Conservation (phyloP, 2,329 filamentous ascomycete species). For the Trichoderma sp. region DNA sequence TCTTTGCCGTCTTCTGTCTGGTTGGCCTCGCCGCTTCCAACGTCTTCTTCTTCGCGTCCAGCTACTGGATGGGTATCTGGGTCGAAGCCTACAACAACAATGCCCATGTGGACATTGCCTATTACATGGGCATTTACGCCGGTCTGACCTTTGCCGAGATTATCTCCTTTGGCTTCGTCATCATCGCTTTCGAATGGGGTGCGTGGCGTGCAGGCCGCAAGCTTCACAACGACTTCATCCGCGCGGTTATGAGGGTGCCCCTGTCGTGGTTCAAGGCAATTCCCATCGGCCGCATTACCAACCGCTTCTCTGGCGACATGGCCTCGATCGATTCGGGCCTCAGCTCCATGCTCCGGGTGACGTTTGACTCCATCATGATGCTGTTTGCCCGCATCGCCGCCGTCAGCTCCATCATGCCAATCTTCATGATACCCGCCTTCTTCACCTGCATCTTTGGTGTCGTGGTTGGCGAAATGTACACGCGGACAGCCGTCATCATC, state of each 20-base stretch:
- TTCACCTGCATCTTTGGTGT: conserved; percentile 51
- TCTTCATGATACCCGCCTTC: conserved; percentile 52
- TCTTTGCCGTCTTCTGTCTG: conserved; percentile 47
- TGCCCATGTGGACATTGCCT: conserved; percentile 49
- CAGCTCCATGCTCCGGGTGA: conserved; percentile 48
- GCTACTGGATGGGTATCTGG: conserved; percentile 57
- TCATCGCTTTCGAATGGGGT: conserved; percentile 56
- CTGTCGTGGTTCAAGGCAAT: conserved; percentile 60
- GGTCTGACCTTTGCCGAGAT: conserved; percentile 49
- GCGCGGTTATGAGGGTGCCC: conserved; percentile 55
- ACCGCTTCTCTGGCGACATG: conserved; percentile 61
- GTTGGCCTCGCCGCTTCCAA: conserved; percentile 46
- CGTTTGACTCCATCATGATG: conserved; percentile 47
- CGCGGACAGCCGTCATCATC: conserved; percentile 51
- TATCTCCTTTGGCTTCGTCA: conserved; percentile 46
- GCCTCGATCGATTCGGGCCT: conserved; percentile 56
- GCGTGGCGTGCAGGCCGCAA: conserved; percentile 58
- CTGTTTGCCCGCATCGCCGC: conserved; percentile 51
- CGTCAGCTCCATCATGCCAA: conserved; percentile 55
- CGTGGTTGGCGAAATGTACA: conserved; percentile 54
- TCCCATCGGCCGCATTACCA: conserved; percentile 55
- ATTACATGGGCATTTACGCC: conserved; percentile 58
- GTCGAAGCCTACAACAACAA: conserved; percentile 54
- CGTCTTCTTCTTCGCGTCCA: conserved; percentile 46
- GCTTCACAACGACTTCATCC: conserved; percentile 57